Conservation (phyloP, 257 asterid genomes). For the Fraxinus pennsylvanica region DNA sequence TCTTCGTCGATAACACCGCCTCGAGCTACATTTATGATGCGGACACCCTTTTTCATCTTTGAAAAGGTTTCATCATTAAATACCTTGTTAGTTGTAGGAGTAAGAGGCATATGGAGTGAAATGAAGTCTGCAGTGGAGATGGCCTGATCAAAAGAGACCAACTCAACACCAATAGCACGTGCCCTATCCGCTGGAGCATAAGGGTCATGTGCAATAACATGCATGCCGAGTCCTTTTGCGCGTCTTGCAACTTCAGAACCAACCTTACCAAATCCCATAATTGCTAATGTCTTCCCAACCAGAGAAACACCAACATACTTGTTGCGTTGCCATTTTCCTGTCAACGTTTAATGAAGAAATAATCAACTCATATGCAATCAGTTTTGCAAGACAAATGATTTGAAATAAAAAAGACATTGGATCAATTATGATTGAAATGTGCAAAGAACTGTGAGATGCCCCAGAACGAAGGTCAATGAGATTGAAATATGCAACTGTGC, state of each 20-base stretch:
- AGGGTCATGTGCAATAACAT: slow-evolving; percentile 90
- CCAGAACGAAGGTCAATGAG: not conserved
- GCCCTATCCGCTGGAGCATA: slow-evolving; percentile 98
- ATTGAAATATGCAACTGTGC: not conserved
- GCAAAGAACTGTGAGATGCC: no score
- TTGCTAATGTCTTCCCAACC: slow-evolving; percentile 90
- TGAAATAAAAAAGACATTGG: no score
- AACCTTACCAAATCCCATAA: slow-evolving; percentile 97
- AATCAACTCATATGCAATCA: slow-evolving; percentile 9
- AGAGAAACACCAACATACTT: slow-evolving; percentile 77
- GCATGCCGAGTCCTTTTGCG: slow-evolving; percentile 96
- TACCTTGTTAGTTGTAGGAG: slow-evolving; percentile 75
- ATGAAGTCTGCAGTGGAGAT: slow-evolving; percentile 75
- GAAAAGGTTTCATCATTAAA: slow-evolving; percentile 81
- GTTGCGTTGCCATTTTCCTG: slow-evolving; percentile 85
- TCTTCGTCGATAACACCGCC: slow-evolving; percentile 98
- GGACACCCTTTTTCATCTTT: slow-evolving; percentile 90
- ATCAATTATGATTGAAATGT: no score
- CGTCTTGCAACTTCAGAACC: slow-evolving; percentile 74
- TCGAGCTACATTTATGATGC: slow-evolving; percentile 41
- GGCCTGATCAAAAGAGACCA: slow-evolving; percentile 88
- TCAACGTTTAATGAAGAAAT: not conserved
- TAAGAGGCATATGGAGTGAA: slow-evolving; percentile 98
- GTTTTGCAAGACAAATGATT: not conserved
- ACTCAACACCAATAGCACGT: slow-evolving; percentile 84